Conservation (phyloP, 106 monocot species). For the Dendrobium huoshanense region DNA sequence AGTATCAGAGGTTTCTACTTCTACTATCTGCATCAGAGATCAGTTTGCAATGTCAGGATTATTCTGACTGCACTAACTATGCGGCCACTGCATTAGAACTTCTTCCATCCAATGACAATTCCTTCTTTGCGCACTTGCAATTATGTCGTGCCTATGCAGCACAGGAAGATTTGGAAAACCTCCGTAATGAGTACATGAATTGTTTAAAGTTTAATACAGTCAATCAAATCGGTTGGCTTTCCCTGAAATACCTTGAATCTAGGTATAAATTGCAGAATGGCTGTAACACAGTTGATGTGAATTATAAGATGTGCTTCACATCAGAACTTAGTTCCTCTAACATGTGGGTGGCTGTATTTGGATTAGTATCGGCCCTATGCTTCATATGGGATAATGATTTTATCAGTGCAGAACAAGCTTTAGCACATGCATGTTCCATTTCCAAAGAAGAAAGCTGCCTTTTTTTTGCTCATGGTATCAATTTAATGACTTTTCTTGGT, state of each 20-base stretch:
- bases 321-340: constrained; percentile 22
- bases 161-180: constrained; percentile 34
- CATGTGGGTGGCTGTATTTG: constrained; percentile 55
- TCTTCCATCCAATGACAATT: constrained; percentile 14
- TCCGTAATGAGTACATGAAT: constrained; percentile 48
- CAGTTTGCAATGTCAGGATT: constrained; percentile 58
- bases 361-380: constrained; percentile 48
- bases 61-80: constrained; percentile 26
- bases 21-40: constrained; percentile 77
- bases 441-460: constrained; percentile 55
- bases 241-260: constrained; percentile 70
- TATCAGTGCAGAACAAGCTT: constrained; percentile 49
- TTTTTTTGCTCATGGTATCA: constrained; percentile 78
- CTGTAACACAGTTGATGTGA: constrained; percentile 22
- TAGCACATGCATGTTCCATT: constrained; percentile 42
- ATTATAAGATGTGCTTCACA: constrained; percentile 17
- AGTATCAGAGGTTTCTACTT: constrained; percentile 52
- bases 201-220: constrained; percentile 56
- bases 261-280: constrained; percentile 41
- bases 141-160: constrained; percentile 71
- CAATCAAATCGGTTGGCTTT: constrained; percentile 66
- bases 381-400: constrained; percentile 60
- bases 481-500: background rate
- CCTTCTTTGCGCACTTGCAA: constrained; percentile 79
- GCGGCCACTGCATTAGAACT: constrained; percentile 42